Conservation (phyloP, 495 filamentous ascomycete genomes). For the Rusavskia elegans region DNA sequence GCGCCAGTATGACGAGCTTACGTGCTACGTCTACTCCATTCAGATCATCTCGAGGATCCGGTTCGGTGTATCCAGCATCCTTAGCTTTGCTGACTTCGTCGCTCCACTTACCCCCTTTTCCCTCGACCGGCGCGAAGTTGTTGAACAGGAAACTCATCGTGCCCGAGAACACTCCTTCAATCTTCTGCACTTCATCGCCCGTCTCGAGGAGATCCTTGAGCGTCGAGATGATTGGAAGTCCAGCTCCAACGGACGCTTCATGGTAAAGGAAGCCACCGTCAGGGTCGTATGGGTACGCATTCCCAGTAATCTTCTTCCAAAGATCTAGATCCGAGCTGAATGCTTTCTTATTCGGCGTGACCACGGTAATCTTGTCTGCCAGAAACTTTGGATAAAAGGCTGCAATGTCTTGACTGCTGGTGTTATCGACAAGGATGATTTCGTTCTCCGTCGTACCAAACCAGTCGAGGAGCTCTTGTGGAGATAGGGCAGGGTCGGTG, state of each 20-base stretch:
- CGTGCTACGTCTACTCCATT: slow-evolving; percentile 92
- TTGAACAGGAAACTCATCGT: slow-evolving; percentile 97
- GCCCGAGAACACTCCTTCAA: slow-evolving; percentile 93
- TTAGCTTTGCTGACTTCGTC: slow-evolving; percentile 80
- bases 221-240: slow-evolving; percentile 81
- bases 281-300: slow-evolving; percentile 27
- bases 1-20: slow-evolving; percentile 89
- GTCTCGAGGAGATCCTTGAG: slow-evolving; percentile 79
- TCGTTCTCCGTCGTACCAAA: slow-evolving; percentile 54
- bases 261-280: slow-evolving; percentile 69
- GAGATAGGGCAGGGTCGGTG: slow-evolving; percentile 38
- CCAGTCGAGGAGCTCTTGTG: slow-evolving; percentile 52
- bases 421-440: slow-evolving; percentile 82
- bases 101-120: slow-evolving; percentile 57
- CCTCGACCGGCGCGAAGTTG: slow-evolving; percentile 56
- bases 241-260: slow-evolving; percentile 83
- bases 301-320: slow-evolving; percentile 67
- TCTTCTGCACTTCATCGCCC: slow-evolving; percentile 70
- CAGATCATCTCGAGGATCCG: slow-evolving; percentile 87
- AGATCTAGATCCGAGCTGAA: slow-evolving; percentile 62
- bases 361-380: slow-evolving; percentile 63
- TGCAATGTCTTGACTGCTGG: slow-evolving; percentile 67
- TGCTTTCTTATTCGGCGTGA: slow-evolving; percentile 96
- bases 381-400: slow-evolving; percentile 65
- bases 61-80: slow-evolving; percentile 91